Conservation (phyloP, 345 rosid genomes). For the Pistacia atlantica region DNA sequence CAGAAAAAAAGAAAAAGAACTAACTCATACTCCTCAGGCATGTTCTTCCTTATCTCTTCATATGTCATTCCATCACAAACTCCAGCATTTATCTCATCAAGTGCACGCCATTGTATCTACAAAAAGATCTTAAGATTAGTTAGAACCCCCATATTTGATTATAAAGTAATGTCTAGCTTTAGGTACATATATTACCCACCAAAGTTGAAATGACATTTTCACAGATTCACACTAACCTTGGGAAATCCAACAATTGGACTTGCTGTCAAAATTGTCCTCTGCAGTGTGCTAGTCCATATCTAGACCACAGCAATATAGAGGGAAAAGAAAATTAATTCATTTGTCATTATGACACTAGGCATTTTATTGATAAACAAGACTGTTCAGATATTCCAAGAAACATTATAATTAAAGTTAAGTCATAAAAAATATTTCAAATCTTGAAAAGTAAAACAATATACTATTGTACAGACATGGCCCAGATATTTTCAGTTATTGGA, state of each 20-base stretch:
- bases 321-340: not conserved
- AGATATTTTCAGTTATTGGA: not conserved
- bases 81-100: conserved; percentile 99
- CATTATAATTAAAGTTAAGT: not conserved
- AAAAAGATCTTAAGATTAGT: conserved; percentile 14
- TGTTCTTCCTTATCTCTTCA: conserved; percentile 86
- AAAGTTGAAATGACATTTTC: conserved; percentile 4
- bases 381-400: not conserved
- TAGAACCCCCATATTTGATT: not conserved
- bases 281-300: conserved; percentile 99
- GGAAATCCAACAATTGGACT: conserved; percentile 90
- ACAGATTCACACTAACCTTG: conserved; percentile 56
- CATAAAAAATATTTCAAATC: not conserved
- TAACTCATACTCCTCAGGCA: conserved; percentile 99
- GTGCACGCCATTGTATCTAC: conserved; percentile 99
- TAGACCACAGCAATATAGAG: conserved; percentile 24
- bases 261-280: conserved; percentile 87
- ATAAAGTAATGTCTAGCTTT: not conserved
- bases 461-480: not conserved
- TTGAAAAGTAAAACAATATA: not conserved
- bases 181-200: not conserved
- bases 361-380: not conserved
- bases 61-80: conserved; percentile 99
- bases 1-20: conserved; percentile 27
- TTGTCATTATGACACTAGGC: not conserved